A percentile compares a stretch with the other conserved stretches of the same genome.
These are phyloP conservation scores for Pseudogymnoascus sp. DNA, from an alignment of 2,329 filamentous ascomycete genomes.

Conservation along the genomic window DNA sequence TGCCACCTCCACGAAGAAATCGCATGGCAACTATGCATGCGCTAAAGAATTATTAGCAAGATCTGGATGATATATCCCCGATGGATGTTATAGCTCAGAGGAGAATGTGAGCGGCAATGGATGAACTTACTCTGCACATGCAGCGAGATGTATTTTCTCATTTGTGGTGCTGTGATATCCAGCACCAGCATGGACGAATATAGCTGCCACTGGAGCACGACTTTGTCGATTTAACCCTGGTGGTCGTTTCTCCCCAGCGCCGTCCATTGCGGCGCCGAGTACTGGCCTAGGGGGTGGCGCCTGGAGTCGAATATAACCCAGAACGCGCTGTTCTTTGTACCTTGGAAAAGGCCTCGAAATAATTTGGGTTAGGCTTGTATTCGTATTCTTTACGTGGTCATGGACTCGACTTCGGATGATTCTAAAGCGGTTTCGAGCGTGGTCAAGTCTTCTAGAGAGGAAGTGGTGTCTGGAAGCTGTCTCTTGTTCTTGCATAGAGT, in stretches of 20 bases:
- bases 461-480: not conserved
- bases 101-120: not conserved
- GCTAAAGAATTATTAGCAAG: slow-evolving; percentile 36
- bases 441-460: not conserved
- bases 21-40: slow-evolving; percentile 79
- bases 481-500: not conserved
- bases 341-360: not conserved
- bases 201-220: slow-evolving; percentile 51
- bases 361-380: not conserved
- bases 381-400: not conserved
- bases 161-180: slow-evolving; percentile 88
- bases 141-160: slow-evolving; percentile 73
- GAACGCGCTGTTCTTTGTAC: not conserved
- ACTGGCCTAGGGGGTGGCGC: too few relatives aligned
- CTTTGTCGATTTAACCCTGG: slow-evolving; percentile 9
- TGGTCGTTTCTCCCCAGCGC: slow-evolving; percentile 21
- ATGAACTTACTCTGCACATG: slow-evolving; percentile 72
- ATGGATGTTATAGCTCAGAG: not conserved
- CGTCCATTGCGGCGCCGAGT: slow-evolving; percentile 21
- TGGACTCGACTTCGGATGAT: not conserved
- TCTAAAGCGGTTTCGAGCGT: not conserved
- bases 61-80: slow-evolving; percentile 11
- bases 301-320: not conserved
- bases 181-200: slow-evolving; percentile 93
- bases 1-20: slow-evolving; percentile 67